phyloP scores from a whole-genome alignment of 1,139 yeast genomes.

The Fermentozyma sake region DNA sequence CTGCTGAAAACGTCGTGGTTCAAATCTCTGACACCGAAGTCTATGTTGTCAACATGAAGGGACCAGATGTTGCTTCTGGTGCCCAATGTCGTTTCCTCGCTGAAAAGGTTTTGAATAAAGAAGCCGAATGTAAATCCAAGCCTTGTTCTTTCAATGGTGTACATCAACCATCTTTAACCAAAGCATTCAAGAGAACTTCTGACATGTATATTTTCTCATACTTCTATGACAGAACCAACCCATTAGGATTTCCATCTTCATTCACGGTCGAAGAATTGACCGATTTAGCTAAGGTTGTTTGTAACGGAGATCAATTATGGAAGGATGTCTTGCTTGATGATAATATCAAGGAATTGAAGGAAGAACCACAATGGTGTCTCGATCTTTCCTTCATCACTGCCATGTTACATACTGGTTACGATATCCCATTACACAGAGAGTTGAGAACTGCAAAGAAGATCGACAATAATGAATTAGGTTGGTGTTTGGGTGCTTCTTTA shows the following conservation, averaged over 20 bases:
- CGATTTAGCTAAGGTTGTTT: conserved; percentile 78
- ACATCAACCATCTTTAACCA: conserved; percentile 86
- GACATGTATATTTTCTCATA: conserved; percentile 89
- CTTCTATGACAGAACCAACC: conserved; percentile 90
- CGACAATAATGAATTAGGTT: conserved; percentile 85
- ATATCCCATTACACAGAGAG: conserved; percentile 85
- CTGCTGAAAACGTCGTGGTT: conserved; percentile 53
- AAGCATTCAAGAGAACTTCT: conserved; percentile 61
- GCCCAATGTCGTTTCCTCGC: conserved; percentile 83
- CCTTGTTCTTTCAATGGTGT: conserved; percentile 97
- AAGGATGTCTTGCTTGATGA: conserved; percentile 56
- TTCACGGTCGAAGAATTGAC: conserved; percentile 81
- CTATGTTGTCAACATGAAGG: conserved; percentile 67
- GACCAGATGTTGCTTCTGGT: conserved; percentile 51
- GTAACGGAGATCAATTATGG: conserved; percentile 79
- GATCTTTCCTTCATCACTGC: conserved; percentile 89
- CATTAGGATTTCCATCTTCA: conserved; percentile 89
- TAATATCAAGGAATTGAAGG: conserved; percentile 58
- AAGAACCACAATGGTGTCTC: conserved; percentile 91
- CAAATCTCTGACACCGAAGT: conserved; percentile 42
- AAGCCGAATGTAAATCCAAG: conserved; percentile 60
- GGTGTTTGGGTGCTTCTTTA: conserved; percentile 98
- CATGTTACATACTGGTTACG: conserved; percentile 90
- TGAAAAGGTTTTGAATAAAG: conserved; percentile 79
- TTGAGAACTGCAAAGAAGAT: conserved; percentile 88